phyloP scores from a whole-genome alignment of 345 rosid genomes.

The Salix purpurea region DNA sequence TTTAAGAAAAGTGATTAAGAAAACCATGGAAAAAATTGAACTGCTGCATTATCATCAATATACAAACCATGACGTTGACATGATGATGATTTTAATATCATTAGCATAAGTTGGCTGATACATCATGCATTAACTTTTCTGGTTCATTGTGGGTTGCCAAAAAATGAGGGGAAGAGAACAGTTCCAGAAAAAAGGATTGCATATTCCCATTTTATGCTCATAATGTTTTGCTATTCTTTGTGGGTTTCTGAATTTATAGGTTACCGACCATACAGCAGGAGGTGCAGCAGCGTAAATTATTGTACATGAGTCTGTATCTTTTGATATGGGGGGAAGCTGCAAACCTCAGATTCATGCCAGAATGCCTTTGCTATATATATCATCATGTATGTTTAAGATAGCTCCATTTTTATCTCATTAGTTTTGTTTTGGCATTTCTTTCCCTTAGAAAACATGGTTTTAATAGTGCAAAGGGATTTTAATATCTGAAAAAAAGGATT shows the following conservation, averaged over 20 bases:
- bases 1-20: not conserved
- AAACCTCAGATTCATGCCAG: constrained; percentile 98
- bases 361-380: constrained; percentile 96
- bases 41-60: not conserved
- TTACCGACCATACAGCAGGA: constrained; percentile 99
- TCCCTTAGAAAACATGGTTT: not conserved
- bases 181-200: not conserved
- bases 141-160: not conserved
- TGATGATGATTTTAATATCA: not conserved
- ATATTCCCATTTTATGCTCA: not conserved
- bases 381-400: constrained; percentile 73
- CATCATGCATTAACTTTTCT: not conserved
- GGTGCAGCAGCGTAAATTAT: constrained; percentile 92
- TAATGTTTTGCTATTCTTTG: not conserved
- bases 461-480: not conserved
- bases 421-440: not conserved
- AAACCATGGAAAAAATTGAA: not conserved
- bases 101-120: not conserved
- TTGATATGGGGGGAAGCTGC: constrained; percentile 99
- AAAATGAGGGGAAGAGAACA: not conserved
- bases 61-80: no score
- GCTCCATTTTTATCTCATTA: not conserved
- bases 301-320: constrained; percentile 95
- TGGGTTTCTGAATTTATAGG: constrained; percentile 44
- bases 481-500: not conserved